Conservation (phyloP, 257 asterid genomes). For the Voacanga thouarsii region DNA sequence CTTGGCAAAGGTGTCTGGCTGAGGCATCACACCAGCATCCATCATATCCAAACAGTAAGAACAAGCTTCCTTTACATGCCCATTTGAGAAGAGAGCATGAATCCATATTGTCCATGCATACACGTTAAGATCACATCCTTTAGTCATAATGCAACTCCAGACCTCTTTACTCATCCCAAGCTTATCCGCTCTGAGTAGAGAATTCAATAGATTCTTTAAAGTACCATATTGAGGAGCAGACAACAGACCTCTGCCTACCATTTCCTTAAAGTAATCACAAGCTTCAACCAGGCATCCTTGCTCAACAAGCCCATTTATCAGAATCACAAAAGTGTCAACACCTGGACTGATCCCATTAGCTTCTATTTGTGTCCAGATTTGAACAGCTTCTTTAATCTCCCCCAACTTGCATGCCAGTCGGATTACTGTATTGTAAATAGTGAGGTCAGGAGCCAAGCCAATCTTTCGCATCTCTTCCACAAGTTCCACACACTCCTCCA, state of each 20-base stretch:
- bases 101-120: slow-evolving; percentile 95
- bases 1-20: slow-evolving; percentile 92
- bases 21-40: slow-evolving; percentile 93
- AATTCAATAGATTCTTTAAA: slow-evolving; percentile 63
- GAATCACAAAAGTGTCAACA: slow-evolving; percentile 62
- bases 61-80: slow-evolving; percentile 88
- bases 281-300: slow-evolving; percentile 66
- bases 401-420: slow-evolving; percentile 81
- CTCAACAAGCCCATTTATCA: slow-evolving; percentile 67
- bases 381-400: slow-evolving; percentile 52
- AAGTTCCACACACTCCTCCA: slow-evolving; percentile 78
- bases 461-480: slow-evolving; percentile 66
- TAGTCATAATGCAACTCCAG: slow-evolving; percentile 66
- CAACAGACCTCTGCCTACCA: slow-evolving; percentile 77
- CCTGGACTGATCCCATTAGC: slow-evolving; percentile 63
- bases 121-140: slow-evolving; percentile 83
- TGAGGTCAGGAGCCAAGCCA: slow-evolving; percentile 51
- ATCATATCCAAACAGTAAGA: slow-evolving; percentile 79
- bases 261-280: slow-evolving; percentile 75
- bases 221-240: slow-evolving; percentile 82
- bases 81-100: slow-evolving; percentile 72
- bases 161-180: slow-evolving; percentile 65
- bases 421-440: slow-evolving; percentile 53
- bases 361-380: slow-evolving; percentile 65
- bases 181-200: slow-evolving; percentile 70